Conservation (phyloP, 805 yeast species). For the Candida sanyiensis region DNA sequence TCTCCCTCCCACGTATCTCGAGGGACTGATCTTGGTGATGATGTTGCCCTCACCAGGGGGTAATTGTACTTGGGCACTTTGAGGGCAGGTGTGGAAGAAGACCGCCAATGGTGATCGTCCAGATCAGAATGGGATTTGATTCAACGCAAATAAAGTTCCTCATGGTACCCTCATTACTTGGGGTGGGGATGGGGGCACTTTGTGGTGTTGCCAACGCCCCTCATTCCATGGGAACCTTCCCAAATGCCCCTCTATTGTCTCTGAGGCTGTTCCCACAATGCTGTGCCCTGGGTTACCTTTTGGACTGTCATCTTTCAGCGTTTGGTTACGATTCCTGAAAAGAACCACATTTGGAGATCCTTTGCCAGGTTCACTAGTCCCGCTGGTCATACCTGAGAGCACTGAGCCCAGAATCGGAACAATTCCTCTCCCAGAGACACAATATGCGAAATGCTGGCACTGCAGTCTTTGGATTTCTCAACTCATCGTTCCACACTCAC, state of each 20-base stretch:
- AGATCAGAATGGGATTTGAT: constrained; percentile 62
- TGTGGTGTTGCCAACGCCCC: constrained; percentile 41
- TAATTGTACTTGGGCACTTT: constrained; percentile 56
- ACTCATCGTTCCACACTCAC: constrained; percentile 50
- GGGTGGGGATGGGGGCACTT: constrained; percentile 49
- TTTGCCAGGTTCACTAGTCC: constrained; percentile 59
- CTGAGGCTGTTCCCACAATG: constrained; percentile 55
- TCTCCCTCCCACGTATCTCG: too few relatives aligned
- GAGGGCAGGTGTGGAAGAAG: constrained; percentile 62
- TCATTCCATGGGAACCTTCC: constrained; percentile 58
- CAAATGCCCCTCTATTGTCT: constrained; percentile 53
- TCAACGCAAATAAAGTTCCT: constrained; percentile 50
- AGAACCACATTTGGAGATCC: constrained; percentile 52
- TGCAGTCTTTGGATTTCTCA: constrained; percentile 29
- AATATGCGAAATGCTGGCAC: constrained; percentile 23
- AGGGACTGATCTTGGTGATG: constrained; percentile 70
- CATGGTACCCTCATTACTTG: constrained; percentile 58
- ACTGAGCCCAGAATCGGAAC: constrained; percentile 53
- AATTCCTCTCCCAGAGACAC: constrained; percentile 32
- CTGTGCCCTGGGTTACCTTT: constrained; percentile 59
- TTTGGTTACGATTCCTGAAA: constrained; percentile 44
- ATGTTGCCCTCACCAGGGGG: constrained; percentile 72
- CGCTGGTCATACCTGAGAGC: constrained; percentile 62
- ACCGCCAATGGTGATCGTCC: constrained; percentile 58
- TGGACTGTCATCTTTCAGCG: constrained; percentile 60